Evolutionary conservation across 495 filamentous ascomycete genomes (phyloP).

Genomic region (Emericellopsis terricola): DNA sequence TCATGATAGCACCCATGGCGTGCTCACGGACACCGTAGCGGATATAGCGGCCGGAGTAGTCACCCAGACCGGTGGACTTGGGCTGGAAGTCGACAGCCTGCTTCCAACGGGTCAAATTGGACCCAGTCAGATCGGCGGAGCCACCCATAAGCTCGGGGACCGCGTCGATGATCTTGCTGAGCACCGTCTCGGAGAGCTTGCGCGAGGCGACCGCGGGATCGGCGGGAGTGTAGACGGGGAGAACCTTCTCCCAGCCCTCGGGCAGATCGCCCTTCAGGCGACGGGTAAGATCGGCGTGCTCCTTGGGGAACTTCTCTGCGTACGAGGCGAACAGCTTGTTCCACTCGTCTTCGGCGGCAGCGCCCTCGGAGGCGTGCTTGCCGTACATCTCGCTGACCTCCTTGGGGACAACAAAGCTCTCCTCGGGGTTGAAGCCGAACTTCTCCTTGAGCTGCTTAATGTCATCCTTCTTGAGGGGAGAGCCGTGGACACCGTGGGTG

Average conservation of each 20-base stretch:
- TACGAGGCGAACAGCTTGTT: constrained; percentile 86
- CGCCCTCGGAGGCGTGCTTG: constrained; percentile 66
- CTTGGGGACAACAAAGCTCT: constrained; percentile 87
- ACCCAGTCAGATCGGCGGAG: constrained; percentile 93
- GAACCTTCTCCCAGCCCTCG: constrained; percentile 89
- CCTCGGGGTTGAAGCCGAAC: constrained; percentile 90
- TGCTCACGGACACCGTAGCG: constrained; percentile 97
- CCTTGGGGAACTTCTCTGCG: constrained; percentile 49
- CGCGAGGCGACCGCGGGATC: constrained; percentile 77
- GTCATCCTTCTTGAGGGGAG: constrained; percentile 86
- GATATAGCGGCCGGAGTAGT: constrained; percentile 83
- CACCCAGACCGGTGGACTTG: constrained; percentile 62
- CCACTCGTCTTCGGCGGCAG: constrained; percentile 88
- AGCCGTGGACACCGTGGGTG: constrained; percentile 89
- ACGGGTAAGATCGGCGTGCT: constrained; percentile 63
- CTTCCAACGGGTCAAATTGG: constrained; percentile 98
- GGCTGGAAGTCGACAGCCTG: constrained; percentile 95
- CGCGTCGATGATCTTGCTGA: constrained; percentile 68
- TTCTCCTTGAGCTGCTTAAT: constrained; percentile 75
- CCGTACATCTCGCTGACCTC: constrained; percentile 84
- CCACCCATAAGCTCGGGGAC: constrained; percentile 88
- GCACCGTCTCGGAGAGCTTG: constrained; percentile 87
- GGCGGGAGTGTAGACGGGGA: constrained; percentile 78
- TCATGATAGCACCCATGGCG: constrained; percentile 95
- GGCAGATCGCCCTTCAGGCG: constrained; percentile 72